phyloP scores from a whole-genome alignment of 148 eudicot species.

The Camellia japonica region DNA sequence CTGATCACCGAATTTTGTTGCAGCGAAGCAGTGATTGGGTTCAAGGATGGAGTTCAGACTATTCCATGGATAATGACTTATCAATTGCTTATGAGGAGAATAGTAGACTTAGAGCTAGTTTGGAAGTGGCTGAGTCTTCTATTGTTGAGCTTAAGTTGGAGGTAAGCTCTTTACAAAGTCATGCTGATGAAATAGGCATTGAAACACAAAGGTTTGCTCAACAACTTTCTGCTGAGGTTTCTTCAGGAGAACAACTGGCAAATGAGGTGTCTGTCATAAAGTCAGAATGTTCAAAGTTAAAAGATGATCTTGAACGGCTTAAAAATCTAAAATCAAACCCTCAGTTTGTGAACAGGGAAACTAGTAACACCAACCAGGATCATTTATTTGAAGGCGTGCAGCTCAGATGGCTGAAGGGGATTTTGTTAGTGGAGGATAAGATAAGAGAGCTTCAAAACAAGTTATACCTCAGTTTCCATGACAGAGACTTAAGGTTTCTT shows the following conservation, averaged over 20 bases:
- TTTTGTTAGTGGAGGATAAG: slow-evolving; percentile 52
- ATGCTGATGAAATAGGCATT: slow-evolving; percentile 61
- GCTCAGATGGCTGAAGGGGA: slow-evolving; percentile 45
- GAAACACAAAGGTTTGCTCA: slow-evolving; percentile 66
- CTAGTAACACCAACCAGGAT: slow-evolving; percentile 16
- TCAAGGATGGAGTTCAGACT: slow-evolving; percentile 49
- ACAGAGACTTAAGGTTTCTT: slow-evolving; percentile 49
- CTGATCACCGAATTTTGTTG: slow-evolving; percentile 36
- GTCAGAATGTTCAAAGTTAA: slow-evolving; percentile 70
- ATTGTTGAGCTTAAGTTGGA: slow-evolving; percentile 65
- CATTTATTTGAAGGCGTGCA: slow-evolving; percentile 28
- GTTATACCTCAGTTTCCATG: slow-evolving; percentile 45
- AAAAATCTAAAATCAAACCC: slow-evolving; percentile 44
- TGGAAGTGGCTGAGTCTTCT: slow-evolving; percentile 73
- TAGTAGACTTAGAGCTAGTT: slow-evolving; percentile 51
- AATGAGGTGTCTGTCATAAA: slow-evolving; percentile 66
- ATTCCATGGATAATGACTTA: slow-evolving; percentile 54
- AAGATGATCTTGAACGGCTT: slow-evolving; percentile 61
- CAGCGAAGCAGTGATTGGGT: slow-evolving; percentile 52
- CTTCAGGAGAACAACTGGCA: slow-evolving; percentile 55
- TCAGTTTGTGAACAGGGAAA: slow-evolving; percentile 26
- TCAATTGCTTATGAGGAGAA: slow-evolving; percentile 66
- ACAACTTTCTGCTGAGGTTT: slow-evolving; percentile 56
- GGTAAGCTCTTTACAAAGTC: slow-evolving; percentile 56
- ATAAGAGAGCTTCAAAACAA: slow-evolving; percentile 66